Evolutionary conservation across 768 basidiomycete genomes (phyloP).

Genomic region (Cantharellus anzutake): DNA sequence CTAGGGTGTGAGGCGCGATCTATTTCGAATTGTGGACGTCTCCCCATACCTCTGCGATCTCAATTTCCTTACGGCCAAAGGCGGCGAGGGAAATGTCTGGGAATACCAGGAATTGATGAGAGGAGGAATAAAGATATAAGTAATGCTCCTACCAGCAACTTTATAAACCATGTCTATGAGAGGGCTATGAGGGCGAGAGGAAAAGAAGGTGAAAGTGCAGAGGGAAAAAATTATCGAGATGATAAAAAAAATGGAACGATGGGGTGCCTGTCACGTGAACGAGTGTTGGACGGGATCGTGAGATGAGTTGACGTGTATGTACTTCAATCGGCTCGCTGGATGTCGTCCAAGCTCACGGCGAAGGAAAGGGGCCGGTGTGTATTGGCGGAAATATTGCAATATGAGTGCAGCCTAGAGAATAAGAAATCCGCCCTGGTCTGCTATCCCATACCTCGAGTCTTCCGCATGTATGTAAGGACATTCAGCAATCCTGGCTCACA

Average conservation of each 20-base stretch:
- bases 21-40: too few relatives aligned
- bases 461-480: constrained; percentile 15
- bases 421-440: constrained; percentile 26
- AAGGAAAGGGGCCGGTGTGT: background rate
- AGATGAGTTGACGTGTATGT: too few relatives aligned
- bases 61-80: constrained; percentile 98
- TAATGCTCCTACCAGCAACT: constrained; percentile 11
- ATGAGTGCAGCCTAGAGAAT: background rate
- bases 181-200: constrained; percentile 3
- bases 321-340: too few relatives aligned
- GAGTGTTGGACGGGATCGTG: background rate
- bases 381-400: background rate
- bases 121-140: background rate
- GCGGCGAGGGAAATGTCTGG: constrained; percentile 91
- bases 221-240: background rate
- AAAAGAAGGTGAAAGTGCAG: background rate
- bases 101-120: background rate
- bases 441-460: constrained; percentile 56
- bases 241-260: background rate
- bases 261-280: background rate
- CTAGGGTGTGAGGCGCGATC: too few relatives aligned
- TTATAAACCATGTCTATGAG: constrained; percentile 12
- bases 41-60: constrained; percentile 79
- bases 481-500: background rate
- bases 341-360: background rate